These are phyloP conservation scores for Candida sojae DNA, from an alignment of 1,139 yeast genomes.

Conservation along the genomic window DNA sequence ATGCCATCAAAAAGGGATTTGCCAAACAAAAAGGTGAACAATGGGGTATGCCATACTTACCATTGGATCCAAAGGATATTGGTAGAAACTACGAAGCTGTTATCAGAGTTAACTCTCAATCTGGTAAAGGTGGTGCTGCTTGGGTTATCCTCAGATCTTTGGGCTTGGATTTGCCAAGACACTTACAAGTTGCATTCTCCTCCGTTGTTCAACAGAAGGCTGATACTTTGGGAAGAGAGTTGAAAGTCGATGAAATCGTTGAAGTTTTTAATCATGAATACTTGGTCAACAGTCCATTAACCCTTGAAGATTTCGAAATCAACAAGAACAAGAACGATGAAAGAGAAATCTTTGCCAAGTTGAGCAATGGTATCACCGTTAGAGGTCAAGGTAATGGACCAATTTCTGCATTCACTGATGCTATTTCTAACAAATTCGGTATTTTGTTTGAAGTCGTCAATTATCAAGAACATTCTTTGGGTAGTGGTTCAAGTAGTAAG, in stretches of 20 bases:
- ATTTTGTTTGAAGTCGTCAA: conserved; percentile 41
- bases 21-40: conserved; percentile 42
- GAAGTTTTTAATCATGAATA: conserved; percentile 72
- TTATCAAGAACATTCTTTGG: conserved; percentile 48
- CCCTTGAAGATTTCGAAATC: conserved; percentile 37
- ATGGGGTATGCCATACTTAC: conserved; percentile 94
- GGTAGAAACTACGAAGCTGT: conserved; percentile 98
- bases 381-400: conserved; percentile 93
- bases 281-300: conserved; percentile 25
- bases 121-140: conserved; percentile 98
- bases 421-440: conserved; percentile 35
- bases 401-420: conserved; percentile 62
- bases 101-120: conserved; percentile 95
- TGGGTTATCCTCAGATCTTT: conserved; percentile 90
- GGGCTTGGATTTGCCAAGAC: conserved; percentile 91
- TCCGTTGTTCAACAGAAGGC: conserved; percentile 80
- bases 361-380: conserved; percentile 32
- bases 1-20: conserved; percentile 97
- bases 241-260: conserved; percentile 74
- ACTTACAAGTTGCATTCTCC: conserved; percentile 87
- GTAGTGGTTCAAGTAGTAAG: conserved; percentile 43
- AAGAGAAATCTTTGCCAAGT: conserved; percentile 34
- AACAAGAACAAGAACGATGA: conserved; percentile 24
- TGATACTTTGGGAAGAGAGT: conserved; percentile 82
- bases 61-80: conserved; percentile 93